Conservation (phyloP, 345 rosid genomes). For the Kandelia obovata region DNA sequence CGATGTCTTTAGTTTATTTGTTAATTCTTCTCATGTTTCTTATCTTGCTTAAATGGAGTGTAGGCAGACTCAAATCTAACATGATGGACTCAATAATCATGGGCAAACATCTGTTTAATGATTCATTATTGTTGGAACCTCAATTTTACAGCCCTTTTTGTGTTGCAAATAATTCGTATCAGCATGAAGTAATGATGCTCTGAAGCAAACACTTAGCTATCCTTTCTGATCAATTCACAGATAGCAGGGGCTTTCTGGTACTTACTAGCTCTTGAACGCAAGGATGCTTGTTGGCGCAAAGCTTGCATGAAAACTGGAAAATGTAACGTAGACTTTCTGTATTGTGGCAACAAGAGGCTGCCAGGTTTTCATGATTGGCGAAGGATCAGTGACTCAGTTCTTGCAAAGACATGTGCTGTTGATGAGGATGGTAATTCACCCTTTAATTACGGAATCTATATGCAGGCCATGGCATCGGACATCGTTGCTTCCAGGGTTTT, state of each 20-base stretch:
- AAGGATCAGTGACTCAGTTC: conserved; percentile 36
- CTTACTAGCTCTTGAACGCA: conserved; percentile 71
- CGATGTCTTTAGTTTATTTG: too few relatives aligned
- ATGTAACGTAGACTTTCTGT: conserved; percentile 48
- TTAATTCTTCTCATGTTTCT: too few relatives aligned
- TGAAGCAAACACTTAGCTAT: neutral
- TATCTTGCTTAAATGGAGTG: too few relatives aligned
- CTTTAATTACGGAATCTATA: conserved; percentile 71
- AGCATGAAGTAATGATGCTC: neutral
- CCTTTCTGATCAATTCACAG: conserved; percentile 32
- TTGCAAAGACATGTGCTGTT: conserved; percentile 39
- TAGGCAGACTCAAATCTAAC: too few relatives aligned
- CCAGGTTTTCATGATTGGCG: conserved; percentile 52
- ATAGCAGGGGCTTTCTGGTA: conserved; percentile 84
- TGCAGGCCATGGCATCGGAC: conserved; percentile 58
- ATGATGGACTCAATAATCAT: too few relatives aligned
- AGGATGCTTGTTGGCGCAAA: conserved; percentile 61
- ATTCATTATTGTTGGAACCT: too few relatives aligned
- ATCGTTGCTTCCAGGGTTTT: conserved; percentile 49
- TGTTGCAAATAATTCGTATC: neutral
- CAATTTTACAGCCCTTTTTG: neutral
- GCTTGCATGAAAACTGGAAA: conserved; percentile 46
- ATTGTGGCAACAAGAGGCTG: conserved; percentile 56
- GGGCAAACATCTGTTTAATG: too few relatives aligned
- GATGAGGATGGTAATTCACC: conserved; percentile 23